Percentiles rank a stretch among this genome's conserved stretches.
Evolutionary conservation across 441 rosid species (phyloP).

Genomic region (Erodium trifolium): DNA sequence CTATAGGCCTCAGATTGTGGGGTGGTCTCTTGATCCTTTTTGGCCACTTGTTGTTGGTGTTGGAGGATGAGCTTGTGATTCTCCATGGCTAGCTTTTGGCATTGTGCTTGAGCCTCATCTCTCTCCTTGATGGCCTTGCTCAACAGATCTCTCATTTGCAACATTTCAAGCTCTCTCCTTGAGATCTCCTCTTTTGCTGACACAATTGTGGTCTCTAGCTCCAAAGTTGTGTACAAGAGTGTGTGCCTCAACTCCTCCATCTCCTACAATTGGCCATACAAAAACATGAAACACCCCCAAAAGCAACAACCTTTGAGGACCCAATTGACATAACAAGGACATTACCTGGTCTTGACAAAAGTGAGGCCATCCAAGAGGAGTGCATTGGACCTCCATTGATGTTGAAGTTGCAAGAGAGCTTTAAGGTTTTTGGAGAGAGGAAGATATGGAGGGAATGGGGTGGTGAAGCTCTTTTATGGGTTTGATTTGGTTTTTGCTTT

Average conservation of each 20-base stretch:
- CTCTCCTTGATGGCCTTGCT: constrained; percentile 4
- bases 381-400: constrained; percentile 45
- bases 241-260: constrained; percentile 5
- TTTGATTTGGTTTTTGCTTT: constrained; percentile 3
- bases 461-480: constrained; percentile 9
- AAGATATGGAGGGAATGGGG: not conserved
- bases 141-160: not conserved
- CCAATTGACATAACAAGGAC: not conserved
- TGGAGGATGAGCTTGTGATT: not conserved
- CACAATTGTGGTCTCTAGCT: constrained; percentile 2
- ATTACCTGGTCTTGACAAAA: constrained; percentile 40
- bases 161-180: not conserved
- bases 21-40: not conserved
- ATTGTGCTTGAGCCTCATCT: not conserved
- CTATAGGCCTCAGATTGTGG: not conserved
- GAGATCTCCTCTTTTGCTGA: constrained; percentile 3
- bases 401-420: not conserved
- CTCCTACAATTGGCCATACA: not conserved
- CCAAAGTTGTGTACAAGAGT: not conserved
- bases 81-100: not conserved
- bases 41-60: not conserved
- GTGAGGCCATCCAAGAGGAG: constrained; percentile 33
- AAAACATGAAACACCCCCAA: not conserved
- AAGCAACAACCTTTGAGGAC: not conserved
- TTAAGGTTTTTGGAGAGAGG: not conserved